A percentile compares a stretch with the other conserved stretches of the same genome.
Evolutionary conservation across 1,284 basidiomycete genomes (phyloP).

Genomic region (Pseudomicrostroma phylloplanum): DNA sequence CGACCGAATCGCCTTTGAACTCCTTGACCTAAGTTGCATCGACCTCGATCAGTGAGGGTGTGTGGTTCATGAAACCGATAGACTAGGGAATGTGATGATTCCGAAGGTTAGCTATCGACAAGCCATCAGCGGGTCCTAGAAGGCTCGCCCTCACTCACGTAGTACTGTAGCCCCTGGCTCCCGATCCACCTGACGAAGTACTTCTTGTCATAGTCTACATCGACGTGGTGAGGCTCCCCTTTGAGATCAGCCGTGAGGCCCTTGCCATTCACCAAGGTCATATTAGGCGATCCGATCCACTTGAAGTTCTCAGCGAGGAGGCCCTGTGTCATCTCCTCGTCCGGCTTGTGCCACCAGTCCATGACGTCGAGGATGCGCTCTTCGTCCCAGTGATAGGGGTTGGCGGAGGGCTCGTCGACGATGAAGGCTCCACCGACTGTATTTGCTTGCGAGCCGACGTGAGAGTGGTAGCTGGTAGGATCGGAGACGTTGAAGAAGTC

Average conservation of each 20-base stretch:
- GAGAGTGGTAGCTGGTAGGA: slow-evolving; percentile 27
- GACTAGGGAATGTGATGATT: background rate
- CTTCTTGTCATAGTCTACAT: slow-evolving; percentile 28
- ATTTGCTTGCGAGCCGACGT: slow-evolving; percentile 33
- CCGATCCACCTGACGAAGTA: slow-evolving; percentile 30
- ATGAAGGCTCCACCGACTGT: slow-evolving; percentile 34
- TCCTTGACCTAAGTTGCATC: slow-evolving; percentile 26
- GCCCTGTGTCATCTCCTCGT: slow-evolving; percentile 14
- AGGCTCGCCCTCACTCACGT: background rate
- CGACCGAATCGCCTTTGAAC: slow-evolving; percentile 22
- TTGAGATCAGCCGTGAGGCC: background rate
- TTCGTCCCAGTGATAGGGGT: slow-evolving; percentile 20
- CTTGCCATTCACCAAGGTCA: slow-evolving; percentile 32
- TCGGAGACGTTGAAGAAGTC: background rate
- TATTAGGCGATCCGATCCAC: slow-evolving; percentile 31
- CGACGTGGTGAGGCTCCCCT: slow-evolving; percentile 16
- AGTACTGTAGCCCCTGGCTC: slow-evolving; percentile 20
- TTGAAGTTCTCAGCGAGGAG: slow-evolving; percentile 26
- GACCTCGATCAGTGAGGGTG: slow-evolving; percentile 30
- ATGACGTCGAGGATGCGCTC: slow-evolving; percentile 25
- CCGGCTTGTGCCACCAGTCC: slow-evolving; percentile 24
- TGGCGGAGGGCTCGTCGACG: slow-evolving; percentile 23
- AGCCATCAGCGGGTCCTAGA: too few species aligned
- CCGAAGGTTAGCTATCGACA: too few species aligned
- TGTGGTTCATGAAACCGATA: slow-evolving; percentile 16